These are phyloP conservation scores for Alternaria arborescens DNA, from an alignment of 2,329 filamentous ascomycete genomes.

Conservation along the genomic window DNA sequence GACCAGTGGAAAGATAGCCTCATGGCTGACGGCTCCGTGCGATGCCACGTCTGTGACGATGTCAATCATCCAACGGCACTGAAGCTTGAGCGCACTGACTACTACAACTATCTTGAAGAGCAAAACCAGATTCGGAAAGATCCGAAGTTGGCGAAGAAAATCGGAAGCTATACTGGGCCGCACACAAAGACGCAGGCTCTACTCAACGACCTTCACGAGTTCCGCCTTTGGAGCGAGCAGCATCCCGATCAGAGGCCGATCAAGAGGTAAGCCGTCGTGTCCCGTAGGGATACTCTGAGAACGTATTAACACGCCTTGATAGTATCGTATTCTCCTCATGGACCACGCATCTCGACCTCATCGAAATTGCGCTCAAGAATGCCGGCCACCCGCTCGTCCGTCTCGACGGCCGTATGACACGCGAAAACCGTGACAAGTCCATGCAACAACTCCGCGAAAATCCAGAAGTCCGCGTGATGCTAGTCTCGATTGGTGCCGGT, in stretches of 20 bases:
- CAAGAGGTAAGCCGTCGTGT: constrained; percentile 64
- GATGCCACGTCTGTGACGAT: constrained; percentile 74
- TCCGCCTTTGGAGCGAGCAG: constrained; percentile 68
- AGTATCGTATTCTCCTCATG: constrained; percentile 94
- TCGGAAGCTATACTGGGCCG: constrained; percentile 79
- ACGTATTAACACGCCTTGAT: constrained; percentile 3
- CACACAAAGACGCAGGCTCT: constrained; percentile 92
- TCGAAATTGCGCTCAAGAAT: constrained; percentile 78
- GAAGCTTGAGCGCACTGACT: constrained; percentile 69
- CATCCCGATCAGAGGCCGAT: constrained; percentile 74
- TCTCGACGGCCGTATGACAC: constrained; percentile 90
- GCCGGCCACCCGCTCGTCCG: constrained; percentile 74
- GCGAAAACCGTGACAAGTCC: constrained; percentile 74
- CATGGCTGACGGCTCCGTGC: constrained; percentile 58
- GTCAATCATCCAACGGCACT: constrained; percentile 72
- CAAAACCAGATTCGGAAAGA: constrained; percentile 64
- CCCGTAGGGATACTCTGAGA: not conserved
- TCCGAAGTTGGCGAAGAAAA: constrained; percentile 65
- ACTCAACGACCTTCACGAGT: constrained; percentile 74
- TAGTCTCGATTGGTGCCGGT: constrained; percentile 91
- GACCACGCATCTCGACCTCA: constrained; percentile 93
- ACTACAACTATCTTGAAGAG: constrained; percentile 61
- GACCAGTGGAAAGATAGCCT: constrained; percentile 58
- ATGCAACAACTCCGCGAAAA: constrained; percentile 82
- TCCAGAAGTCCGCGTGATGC: constrained; percentile 75